A percentile compares a stretch with the other conserved stretches of the same genome.
phyloP scores from a whole-genome alignment of 352 stramenopile genomes.

The Pythium dissimile region DNA sequence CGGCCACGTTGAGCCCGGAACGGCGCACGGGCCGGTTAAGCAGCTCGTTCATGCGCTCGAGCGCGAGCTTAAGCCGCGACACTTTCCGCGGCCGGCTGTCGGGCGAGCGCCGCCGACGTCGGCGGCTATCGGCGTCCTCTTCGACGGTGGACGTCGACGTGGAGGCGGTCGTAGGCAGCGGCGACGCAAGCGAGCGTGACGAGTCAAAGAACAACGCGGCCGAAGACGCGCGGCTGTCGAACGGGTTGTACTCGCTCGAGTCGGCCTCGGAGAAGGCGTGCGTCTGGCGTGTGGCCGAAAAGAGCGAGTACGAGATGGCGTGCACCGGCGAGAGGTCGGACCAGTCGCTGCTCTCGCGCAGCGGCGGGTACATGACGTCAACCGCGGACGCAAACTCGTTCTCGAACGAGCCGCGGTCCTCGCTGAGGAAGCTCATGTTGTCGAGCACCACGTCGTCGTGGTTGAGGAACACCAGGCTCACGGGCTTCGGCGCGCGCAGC shows the following conservation, averaged over 20 bases:
- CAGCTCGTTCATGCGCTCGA: constrained; percentile 69
- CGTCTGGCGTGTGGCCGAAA: not conserved
- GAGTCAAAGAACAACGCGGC: not conserved
- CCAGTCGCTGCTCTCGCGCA: constrained; percentile 24
- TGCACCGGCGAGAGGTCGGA: constrained; percentile 2
- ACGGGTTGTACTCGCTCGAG: constrained; percentile 2
- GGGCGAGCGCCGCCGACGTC: constrained; percentile 17
- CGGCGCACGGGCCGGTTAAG: constrained; percentile 74
- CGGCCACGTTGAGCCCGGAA: constrained; percentile 54
- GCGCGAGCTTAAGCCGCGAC: constrained; percentile 55
- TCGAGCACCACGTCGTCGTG: constrained; percentile 39
- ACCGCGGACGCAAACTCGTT: constrained; percentile 30
- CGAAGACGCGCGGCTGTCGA: constrained; percentile 15
- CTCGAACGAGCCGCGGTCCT: constrained; percentile 32
- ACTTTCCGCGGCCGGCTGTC: constrained; percentile 54
- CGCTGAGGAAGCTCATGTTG: constrained; percentile 40
- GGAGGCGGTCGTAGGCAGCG: not conserved
- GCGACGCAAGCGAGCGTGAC: not conserved
- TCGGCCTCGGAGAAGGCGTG: not conserved
- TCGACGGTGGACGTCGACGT: not conserved
- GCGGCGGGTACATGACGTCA: constrained; percentile 10
- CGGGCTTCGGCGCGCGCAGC: constrained; percentile 62
- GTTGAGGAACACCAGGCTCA: constrained; percentile 81
- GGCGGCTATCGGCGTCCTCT: not conserved
- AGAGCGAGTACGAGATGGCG: not conserved